Conservation (phyloP, 2,329 filamentous ascomycete species). For the Escovopsis weberi region DNA sequence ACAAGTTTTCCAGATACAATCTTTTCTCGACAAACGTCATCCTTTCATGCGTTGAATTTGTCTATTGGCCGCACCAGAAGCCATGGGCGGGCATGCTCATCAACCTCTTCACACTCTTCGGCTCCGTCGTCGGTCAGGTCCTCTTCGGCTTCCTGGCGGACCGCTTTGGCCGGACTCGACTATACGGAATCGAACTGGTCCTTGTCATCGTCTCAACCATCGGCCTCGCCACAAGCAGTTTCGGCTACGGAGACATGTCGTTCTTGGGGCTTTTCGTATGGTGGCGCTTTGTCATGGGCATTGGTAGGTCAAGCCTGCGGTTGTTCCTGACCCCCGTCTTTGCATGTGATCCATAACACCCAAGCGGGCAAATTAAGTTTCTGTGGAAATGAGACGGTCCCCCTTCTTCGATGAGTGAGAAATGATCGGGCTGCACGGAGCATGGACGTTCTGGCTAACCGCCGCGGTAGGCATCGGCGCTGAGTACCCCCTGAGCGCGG, state of each 20-base stretch:
- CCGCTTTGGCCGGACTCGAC: conserved; percentile 36
- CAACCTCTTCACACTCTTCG: conserved; percentile 37
- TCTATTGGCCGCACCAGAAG: conserved; percentile 33
- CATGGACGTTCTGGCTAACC: background rate
- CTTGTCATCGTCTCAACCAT: conserved; percentile 44
- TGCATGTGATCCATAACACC: background rate
- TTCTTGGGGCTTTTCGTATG: conserved; percentile 36
- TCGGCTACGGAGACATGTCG: conserved; percentile 33
- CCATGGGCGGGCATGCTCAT: conserved; percentile 32
- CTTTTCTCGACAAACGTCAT: conserved; percentile 41
- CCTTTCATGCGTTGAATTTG: conserved; percentile 35
- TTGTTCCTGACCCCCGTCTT: background rate
- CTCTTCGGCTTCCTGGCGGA: conserved; percentile 40
- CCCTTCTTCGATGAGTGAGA: background rate
- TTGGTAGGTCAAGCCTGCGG: conserved; percentile 21
- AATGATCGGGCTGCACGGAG: no score
- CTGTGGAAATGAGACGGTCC: background rate
- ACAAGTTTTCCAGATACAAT: conserved; percentile 27
- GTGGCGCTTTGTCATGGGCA: conserved; percentile 41
- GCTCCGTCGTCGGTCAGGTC: conserved; percentile 37
- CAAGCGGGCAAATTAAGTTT: background rate
- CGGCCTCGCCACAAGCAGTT: conserved; percentile 37
- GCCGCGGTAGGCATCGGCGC: conserved; percentile 40
- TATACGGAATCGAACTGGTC: conserved; percentile 42
- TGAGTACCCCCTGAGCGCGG: conserved; percentile 52